Conservation (phyloP, 495 filamentous ascomycete genomes). For the Xylaria cubensis region DNA sequence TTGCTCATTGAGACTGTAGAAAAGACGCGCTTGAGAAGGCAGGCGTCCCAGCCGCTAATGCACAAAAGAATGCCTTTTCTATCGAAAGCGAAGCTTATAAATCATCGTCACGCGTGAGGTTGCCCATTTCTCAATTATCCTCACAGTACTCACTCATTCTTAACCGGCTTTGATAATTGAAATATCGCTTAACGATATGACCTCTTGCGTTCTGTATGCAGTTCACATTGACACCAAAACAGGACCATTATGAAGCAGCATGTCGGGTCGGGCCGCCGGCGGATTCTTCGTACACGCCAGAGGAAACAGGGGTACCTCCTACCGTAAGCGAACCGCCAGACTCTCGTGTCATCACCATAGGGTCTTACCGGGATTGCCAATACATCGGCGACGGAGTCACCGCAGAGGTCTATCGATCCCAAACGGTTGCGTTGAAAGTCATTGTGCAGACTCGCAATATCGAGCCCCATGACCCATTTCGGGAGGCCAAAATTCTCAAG, state of each 20-base stretch:
- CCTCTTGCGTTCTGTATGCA: background rate
- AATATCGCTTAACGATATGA: background rate
- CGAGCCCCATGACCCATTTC: slow-evolving; percentile 78
- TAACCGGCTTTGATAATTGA: background rate
- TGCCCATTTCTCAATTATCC: background rate
- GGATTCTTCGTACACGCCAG: slow-evolving; percentile 23
- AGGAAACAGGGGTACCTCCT: slow-evolving; percentile 4
- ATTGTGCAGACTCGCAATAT: slow-evolving; percentile 74
- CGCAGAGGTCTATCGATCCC: slow-evolving; percentile 74
- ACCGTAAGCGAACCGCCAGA: slow-evolving; percentile 17
- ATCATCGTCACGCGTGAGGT: slow-evolving; percentile 45
- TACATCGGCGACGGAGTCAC: slow-evolving; percentile 79
- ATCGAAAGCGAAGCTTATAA: slow-evolving; percentile 55
- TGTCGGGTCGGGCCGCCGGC: slow-evolving; percentile 37
- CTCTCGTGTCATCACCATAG: slow-evolving; percentile 64
- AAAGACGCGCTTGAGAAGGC: slow-evolving; percentile 32
- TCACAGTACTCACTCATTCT: background rate
- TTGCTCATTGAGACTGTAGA: slow-evolving; percentile 27
- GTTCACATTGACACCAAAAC: slow-evolving; percentile 27
- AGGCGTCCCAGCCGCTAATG: slow-evolving; percentile 25
- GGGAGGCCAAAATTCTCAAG: slow-evolving; percentile 76
- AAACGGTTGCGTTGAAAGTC: slow-evolving; percentile 81
- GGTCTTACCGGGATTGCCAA: slow-evolving; percentile 71
- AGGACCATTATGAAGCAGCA: slow-evolving; percentile 56
- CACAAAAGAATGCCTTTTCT: slow-evolving; percentile 41